Evolutionary conservation across 169 alveolate genomes (phyloP).

Genomic region (Eimeria falciformis): DNA sequence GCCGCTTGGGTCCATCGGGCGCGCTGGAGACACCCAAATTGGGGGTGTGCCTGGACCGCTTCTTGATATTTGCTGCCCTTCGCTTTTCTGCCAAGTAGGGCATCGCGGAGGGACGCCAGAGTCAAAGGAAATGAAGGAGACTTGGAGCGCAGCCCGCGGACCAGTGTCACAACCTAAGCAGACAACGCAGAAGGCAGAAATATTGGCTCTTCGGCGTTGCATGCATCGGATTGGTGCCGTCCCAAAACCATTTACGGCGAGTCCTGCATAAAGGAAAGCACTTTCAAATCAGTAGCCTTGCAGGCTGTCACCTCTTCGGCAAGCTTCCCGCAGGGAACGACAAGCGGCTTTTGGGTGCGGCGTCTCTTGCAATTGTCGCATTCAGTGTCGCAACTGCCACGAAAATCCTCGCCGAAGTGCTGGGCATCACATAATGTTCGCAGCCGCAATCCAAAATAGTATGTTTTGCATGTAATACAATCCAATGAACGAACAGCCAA

Average conservation of each 20-base stretch:
- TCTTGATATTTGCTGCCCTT: conserved; percentile 15
- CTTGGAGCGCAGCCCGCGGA: neutral
- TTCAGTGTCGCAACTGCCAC: conserved; percentile 39
- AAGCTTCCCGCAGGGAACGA: neutral
- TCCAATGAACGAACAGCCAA: neutral
- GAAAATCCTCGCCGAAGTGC: conserved; percentile 76
- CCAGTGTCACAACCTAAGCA: conserved; percentile 37
- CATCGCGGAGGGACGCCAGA: conserved; percentile 58
- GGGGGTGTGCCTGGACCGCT: neutral
- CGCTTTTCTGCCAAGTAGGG: conserved; percentile 29
- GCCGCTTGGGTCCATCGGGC: conserved; percentile 25
- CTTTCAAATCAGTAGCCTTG: no score
- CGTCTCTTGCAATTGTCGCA: conserved; percentile 71
- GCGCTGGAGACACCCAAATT: conserved; percentile 48
- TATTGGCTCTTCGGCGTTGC: neutral
- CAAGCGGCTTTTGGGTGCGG: neutral
- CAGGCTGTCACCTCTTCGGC: neutral
- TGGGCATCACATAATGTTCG: neutral
- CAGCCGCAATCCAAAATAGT: neutral
- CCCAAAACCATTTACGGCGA: neutral
- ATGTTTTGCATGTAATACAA: neutral
- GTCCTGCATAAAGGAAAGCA: no score
- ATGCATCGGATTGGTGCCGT: neutral
- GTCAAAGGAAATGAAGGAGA: conserved; percentile 48
- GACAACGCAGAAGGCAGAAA: neutral